phyloP scores from a whole-genome alignment of 139 green algal genomes.

The Coelastrella sp. region DNA sequence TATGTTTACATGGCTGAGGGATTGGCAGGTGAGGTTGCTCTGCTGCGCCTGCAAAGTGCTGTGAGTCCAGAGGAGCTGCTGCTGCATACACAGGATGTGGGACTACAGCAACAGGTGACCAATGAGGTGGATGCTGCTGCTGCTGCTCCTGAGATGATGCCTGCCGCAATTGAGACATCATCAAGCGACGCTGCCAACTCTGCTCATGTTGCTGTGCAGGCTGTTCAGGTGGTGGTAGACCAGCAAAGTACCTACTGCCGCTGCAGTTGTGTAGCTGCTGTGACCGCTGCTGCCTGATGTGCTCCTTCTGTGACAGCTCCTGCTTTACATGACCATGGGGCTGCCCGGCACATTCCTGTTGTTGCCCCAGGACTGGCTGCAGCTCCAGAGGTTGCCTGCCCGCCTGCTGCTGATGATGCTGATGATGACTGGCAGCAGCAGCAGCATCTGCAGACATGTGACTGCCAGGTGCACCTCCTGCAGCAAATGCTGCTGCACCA shows the following conservation, averaged over 20 bases:
- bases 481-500: neutral
- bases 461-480: neutral
- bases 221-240: neutral
- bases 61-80: no score
- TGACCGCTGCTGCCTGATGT: constrained; percentile 5
- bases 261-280: neutral
- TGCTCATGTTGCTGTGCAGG: constrained; percentile 2
- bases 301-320: no score
- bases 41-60: no score
- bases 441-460: no score
- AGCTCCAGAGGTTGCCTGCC: neutral
- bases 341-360: no score
- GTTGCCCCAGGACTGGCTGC: neutral
- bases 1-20: no score
- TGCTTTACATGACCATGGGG: no score
- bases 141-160: neutral
- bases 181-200: neutral
- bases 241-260: neutral
- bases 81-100: neutral
- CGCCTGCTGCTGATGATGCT: constrained; percentile 8
- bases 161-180: neutral
- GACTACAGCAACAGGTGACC: neutral
- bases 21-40: no score
- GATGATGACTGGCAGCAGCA: no score
- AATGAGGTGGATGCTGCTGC: constrained; percentile 2